Conservation (phyloP, 2,329 filamentous ascomycete species). For the Cladophialophora exuberans region DNA sequence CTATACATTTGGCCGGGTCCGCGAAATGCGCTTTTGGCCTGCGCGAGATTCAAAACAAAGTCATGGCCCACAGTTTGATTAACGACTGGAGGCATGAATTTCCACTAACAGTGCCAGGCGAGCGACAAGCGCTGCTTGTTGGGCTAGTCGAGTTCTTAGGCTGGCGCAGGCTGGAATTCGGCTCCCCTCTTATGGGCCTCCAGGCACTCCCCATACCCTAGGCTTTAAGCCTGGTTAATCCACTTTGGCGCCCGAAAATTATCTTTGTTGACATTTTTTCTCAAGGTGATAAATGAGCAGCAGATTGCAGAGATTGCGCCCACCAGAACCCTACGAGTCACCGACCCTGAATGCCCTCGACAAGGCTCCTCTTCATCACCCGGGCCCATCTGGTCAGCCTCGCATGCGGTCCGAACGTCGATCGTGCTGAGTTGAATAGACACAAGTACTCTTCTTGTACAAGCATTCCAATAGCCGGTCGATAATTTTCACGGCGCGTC, state of each 20-base stretch:
- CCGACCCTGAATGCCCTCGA: constrained; percentile 9
- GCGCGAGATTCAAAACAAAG: constrained; percentile 31
- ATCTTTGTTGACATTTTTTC: constrained; percentile 19
- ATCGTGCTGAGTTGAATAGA: constrained; percentile 1
- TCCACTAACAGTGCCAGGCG: constrained; percentile 30
- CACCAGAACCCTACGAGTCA: constrained; percentile 11
- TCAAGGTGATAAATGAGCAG: constrained; percentile 16
- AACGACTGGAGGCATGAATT: constrained; percentile 28
- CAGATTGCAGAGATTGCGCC: constrained; percentile 23
- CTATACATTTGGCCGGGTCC: constrained; percentile 15
- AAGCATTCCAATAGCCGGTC: neutral
- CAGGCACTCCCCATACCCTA: constrained; percentile 8
- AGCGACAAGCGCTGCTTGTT: constrained; percentile 26
- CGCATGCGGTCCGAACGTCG: neutral
- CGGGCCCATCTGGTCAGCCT: constrained; percentile 9
- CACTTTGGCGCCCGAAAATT: constrained; percentile 16
- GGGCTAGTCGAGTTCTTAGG: constrained; percentile 5
- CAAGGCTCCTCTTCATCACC: constrained; percentile 19
- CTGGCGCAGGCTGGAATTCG: constrained; percentile 7
- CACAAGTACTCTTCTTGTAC: neutral
- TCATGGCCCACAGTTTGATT: constrained; percentile 29
- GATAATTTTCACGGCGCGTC: neutral
- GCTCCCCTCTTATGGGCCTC: constrained; percentile 14
- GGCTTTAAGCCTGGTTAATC: constrained; percentile 20
- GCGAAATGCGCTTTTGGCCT: constrained; percentile 14